Evolutionary conservation across 345 rosid genomes (phyloP).

Genomic region (Eucalyptus sp.): DNA sequence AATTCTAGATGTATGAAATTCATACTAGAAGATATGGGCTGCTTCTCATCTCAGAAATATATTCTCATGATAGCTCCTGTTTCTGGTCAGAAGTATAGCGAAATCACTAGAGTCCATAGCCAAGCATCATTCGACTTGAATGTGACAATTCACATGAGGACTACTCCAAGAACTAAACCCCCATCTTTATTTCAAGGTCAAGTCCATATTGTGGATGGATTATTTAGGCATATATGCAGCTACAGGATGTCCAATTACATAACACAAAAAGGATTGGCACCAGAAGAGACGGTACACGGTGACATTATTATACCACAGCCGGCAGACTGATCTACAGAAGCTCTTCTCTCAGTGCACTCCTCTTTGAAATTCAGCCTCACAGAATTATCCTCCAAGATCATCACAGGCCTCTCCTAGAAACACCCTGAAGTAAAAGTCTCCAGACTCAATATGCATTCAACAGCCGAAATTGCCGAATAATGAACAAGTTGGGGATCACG

Average conservation of each 20-base stretch:
- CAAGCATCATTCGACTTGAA: neutral
- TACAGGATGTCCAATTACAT: neutral
- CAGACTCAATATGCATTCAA: neutral
- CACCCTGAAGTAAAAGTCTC: slow-evolving; percentile 29
- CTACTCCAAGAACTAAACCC: neutral
- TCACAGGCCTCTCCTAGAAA: slow-evolving; percentile 79
- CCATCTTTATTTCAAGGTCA: neutral
- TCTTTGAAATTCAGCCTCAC: slow-evolving; percentile 44
- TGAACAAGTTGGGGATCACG: neutral
- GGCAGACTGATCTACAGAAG: neutral
- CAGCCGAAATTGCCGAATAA: neutral
- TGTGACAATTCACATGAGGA: neutral
- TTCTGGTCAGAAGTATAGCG: neutral
- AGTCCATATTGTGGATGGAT: neutral
- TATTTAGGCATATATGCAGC: neutral
- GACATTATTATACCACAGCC: neutral
- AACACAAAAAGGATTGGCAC: neutral
- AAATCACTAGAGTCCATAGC: neutral
- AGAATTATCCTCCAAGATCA: slow-evolving; percentile 94
- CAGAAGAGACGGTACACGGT: neutral
- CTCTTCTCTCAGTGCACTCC: slow-evolving; percentile 14
- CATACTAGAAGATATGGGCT: neutral
- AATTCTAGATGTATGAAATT: neutral
- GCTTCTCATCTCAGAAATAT: neutral
- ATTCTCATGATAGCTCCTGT: neutral